A percentile compares a stretch with the other conserved stretches of the same genome.
phyloP scores from a whole-genome alignment of 371 early-diverging fungal genomes.

The Mucor mucedo region DNA sequence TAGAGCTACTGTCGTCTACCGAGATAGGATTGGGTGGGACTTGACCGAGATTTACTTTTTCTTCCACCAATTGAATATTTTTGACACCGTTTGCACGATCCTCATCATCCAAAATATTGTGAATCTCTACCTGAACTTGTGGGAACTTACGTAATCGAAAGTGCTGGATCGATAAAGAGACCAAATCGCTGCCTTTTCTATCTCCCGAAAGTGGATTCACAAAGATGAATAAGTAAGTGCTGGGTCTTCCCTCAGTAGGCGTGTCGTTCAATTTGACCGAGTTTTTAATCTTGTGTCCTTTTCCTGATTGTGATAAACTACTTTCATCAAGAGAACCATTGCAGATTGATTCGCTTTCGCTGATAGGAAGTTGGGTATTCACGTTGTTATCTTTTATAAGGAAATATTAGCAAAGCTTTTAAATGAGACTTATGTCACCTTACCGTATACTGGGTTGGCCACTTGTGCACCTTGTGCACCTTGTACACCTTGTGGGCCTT shows the following conservation, averaged over 20 bases:
- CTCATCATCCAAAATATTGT: slow-evolving; percentile 56
- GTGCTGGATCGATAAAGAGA: slow-evolving; percentile 57
- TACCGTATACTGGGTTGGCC: too few relatives aligned
- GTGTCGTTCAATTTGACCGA: slow-evolving; percentile 21
- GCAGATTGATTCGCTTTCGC: neutral
- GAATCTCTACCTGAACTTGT: slow-evolving; percentile 65
- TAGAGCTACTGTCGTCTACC: neutral
- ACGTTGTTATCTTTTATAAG: too few relatives aligned
- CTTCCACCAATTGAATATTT: slow-evolving; percentile 36
- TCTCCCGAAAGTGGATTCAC: slow-evolving; percentile 68
- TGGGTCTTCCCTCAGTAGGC: slow-evolving; percentile 42
- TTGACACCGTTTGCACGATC: slow-evolving; percentile 52
- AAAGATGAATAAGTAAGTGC: slow-evolving; percentile 64
- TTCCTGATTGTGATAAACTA: neutral
- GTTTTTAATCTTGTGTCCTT: slow-evolving; percentile 7
- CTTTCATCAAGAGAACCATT: too few relatives aligned
- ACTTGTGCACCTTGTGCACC: too few relatives aligned
- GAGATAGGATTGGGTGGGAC: slow-evolving; percentile 16
- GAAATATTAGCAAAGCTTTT: too few relatives aligned
- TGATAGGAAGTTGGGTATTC: too few relatives aligned
- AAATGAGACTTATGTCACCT: too few relatives aligned
- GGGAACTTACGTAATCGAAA: slow-evolving; percentile 63
- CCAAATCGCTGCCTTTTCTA: slow-evolving; percentile 55
- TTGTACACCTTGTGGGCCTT: too few relatives aligned
- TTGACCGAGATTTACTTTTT: slow-evolving; percentile 29